Conservation (phyloP, 2,329 filamentous ascomycete genomes). For the Rosellinia necatrix region DNA sequence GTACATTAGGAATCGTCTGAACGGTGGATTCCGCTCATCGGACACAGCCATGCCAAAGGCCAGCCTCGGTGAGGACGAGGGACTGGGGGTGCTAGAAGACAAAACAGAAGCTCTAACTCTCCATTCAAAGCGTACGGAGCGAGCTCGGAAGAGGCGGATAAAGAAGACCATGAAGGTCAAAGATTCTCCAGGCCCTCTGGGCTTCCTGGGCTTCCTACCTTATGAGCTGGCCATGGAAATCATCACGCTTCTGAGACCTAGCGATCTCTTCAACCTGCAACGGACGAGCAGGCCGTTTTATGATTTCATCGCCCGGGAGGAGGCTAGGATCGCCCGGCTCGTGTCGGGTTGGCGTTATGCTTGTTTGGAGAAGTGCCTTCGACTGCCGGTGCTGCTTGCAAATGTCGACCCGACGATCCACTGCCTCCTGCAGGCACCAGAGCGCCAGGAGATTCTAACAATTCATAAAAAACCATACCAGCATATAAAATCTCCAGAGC, state of each 20-base stretch:
- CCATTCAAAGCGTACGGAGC: slow-evolving; percentile 58
- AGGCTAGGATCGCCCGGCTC: slow-evolving; percentile 47
- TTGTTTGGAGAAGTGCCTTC: slow-evolving; percentile 56
- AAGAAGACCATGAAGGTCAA: slow-evolving; percentile 44
- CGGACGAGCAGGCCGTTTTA: slow-evolving; percentile 49
- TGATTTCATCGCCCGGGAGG: slow-evolving; percentile 50
- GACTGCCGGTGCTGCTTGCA: slow-evolving; percentile 51
- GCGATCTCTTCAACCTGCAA: slow-evolving; percentile 54
- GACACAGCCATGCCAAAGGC: slow-evolving; percentile 11
- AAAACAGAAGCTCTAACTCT: slow-evolving; percentile 52
- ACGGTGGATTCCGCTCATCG: not conserved
- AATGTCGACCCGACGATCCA: slow-evolving; percentile 36
- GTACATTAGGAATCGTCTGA: not conserved
- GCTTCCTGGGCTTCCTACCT: slow-evolving; percentile 50
- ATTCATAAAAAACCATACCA: slow-evolving; percentile 57
- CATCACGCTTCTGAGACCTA: slow-evolving; percentile 51
- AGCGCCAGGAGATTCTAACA: slow-evolving; percentile 48
- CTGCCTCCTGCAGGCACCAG: slow-evolving; percentile 38
- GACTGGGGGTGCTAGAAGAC: slow-evolving; percentile 51
- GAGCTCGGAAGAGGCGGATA: slow-evolving; percentile 49
- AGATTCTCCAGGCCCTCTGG: slow-evolving; percentile 35
- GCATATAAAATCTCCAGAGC: slow-evolving; percentile 54
- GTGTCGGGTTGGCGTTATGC: slow-evolving; percentile 55
- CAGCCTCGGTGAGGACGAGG: slow-evolving; percentile 42
- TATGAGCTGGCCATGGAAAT: slow-evolving; percentile 57